A percentile compares a stretch with the other conserved stretches of the same genome.
Conservation (phyloP, 345 rosid species). For the Citrus cavaleriei region DNA sequence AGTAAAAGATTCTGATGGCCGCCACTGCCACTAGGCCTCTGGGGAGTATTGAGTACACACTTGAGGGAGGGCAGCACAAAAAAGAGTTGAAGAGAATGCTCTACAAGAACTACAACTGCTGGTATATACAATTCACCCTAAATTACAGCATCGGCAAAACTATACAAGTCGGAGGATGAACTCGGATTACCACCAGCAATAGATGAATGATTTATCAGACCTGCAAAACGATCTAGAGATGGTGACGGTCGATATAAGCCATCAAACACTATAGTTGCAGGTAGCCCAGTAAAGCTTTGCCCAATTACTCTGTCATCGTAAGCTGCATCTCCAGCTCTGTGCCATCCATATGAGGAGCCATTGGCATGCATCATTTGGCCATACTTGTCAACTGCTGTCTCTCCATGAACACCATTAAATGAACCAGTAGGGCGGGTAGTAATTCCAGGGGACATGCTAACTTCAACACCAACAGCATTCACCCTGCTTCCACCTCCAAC, state of each 20-base stretch:
- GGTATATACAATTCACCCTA: constrained; percentile 16
- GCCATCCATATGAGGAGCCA: constrained; percentile 24
- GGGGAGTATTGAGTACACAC: neutral
- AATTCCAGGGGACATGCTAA: constrained; percentile 12
- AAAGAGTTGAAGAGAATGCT: neutral
- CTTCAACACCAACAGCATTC: constrained; percentile 9
- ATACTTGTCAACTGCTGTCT: constrained; percentile 17
- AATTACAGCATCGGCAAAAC: constrained; percentile 35
- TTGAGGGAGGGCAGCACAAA: neutral
- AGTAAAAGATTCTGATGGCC: neutral
- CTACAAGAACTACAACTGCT: neutral
- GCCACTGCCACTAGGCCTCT: neutral
- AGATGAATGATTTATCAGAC: constrained; percentile 29
- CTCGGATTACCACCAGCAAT: constrained; percentile 18
- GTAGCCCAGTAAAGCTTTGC: constrained; percentile 28
- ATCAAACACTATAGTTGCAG: constrained; percentile 24
- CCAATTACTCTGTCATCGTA: constrained; percentile 19
- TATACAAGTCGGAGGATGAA: constrained; percentile 30
- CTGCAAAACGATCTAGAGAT: constrained; percentile 42
- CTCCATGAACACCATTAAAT: constrained; percentile 33
- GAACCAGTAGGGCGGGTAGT: constrained; percentile 24
- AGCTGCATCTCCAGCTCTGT: constrained; percentile 14
- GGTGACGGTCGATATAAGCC: constrained; percentile 28
- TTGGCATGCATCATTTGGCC: constrained; percentile 21
- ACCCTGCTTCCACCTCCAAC: constrained; percentile 19